Base-by-base conservation (phyloP, 2,329 filamentous ascomycete genomes). In the Phialocephala subalpina region DNA sequence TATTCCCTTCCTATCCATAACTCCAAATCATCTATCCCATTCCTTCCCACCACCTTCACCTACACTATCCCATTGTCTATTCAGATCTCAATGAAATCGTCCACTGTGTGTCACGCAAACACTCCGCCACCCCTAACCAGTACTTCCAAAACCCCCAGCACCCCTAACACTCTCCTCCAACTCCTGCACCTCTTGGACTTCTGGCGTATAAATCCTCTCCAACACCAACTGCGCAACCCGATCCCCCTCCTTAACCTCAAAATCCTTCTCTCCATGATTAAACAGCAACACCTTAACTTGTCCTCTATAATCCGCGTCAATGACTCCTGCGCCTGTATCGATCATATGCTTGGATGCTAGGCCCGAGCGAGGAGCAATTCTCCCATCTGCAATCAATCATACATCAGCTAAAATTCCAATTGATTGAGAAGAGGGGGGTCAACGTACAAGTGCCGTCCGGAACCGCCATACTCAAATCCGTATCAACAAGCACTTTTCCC, bases 291-390 rank as follows among this genome's bases (percentile, higher is more conserved):
- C 92, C 84, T 97, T 97, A 75, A 99, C 91, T 72, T 92, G 92
- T 22, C 96, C 96, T 40, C 96, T 88, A 83, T 99, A 99, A 80
- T 99, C 96, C 38, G 95, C 94, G 79, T 99, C 96, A 74, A 99
- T 98, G 70, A 99, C 96, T 62, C 96, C 96, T 0, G 96, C 96
- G 69, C 97, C 94, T 0, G 92, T 96, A 79, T 97, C 94, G 78
- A 99, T 98, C 81, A 94, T 96, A 82, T 98, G 89, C 83, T 99
- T 99, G 67, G 90, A 85, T 2, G 95, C 95, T 40, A 97, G 90
- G 57, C 94, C 94, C n/a, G 92, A 96, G 70, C 94, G 92, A 11
- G 94, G 94, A 2, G 94, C 94, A 63, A 97, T 89, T 65, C 94
- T 91, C 72, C 95, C 95, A 78, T 98, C 93, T 95, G 69, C 5